phyloP scores from a whole-genome alignment of 2,329 filamentous ascomycete species.

The Elsinoe ampelina region DNA sequence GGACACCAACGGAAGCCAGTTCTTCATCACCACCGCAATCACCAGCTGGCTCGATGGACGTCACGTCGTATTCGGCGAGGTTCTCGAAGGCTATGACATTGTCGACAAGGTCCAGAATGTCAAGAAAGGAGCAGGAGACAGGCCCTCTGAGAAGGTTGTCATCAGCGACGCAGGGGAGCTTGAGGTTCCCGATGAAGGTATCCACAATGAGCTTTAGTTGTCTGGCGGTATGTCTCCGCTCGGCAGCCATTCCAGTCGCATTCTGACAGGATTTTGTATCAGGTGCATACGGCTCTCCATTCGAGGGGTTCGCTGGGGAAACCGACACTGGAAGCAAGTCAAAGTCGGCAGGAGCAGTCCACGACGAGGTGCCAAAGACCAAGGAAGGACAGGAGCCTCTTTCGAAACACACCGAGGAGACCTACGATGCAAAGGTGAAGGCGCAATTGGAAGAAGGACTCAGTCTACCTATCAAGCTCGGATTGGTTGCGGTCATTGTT shows the following conservation, averaged over 20 bases:
- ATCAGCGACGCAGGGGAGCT: slow-evolving; percentile 79
- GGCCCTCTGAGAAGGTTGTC: slow-evolving; percentile 60
- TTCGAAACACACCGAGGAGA: slow-evolving; percentile 16
- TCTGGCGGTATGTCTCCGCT: slow-evolving; percentile 21
- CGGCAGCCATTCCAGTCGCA: slow-evolving; percentile 13
- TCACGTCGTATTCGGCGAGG: slow-evolving; percentile 83
- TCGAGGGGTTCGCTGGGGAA: slow-evolving; percentile 15
- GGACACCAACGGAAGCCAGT: slow-evolving; percentile 82
- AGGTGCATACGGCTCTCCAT: slow-evolving; percentile 33
- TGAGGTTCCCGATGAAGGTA: slow-evolving; percentile 80
- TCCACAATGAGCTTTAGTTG: slow-evolving; percentile 74
- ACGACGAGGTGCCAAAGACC: slow-evolving; percentile 13
- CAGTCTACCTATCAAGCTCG: slow-evolving; percentile 36
- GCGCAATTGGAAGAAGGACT: slow-evolving; percentile 27
- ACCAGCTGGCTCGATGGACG: slow-evolving; percentile 75
- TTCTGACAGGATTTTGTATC: slow-evolving; percentile 15
- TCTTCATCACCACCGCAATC: slow-evolving; percentile 80
- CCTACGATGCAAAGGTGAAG: slow-evolving; percentile 17
- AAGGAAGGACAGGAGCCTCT: slow-evolving; percentile 20
- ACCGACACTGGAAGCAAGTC: slow-evolving; percentile 15
- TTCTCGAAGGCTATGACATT: slow-evolving; percentile 75
- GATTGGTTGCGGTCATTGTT: slow-evolving; percentile 36
- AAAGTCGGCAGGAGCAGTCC: slow-evolving; percentile 8
- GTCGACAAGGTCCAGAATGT: slow-evolving; percentile 69
- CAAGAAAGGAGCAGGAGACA: slow-evolving; percentile 57